A percentile compares a stretch with the other conserved stretches of the same genome.
Evolutionary conservation across 331 rosid genomes (phyloP).

Genomic region (Pyrus hybrid): DNA sequence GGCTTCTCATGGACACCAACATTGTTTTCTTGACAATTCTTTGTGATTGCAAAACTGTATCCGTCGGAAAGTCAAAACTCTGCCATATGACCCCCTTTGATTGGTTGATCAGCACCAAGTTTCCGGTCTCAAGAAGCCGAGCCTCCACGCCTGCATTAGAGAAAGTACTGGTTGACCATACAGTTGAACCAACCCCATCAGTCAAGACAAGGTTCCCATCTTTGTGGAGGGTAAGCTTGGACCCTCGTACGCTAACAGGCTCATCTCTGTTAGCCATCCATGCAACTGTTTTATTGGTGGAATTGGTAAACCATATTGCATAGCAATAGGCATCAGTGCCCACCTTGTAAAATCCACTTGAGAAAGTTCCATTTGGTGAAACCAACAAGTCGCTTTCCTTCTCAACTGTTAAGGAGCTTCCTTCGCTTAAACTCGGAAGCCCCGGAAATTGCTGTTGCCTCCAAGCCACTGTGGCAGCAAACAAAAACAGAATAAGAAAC

Average conservation of each 20-base stretch:
- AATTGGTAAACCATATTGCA: constrained; percentile 28
- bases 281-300: constrained; percentile 12
- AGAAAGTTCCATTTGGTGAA: constrained; percentile 29
- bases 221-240: constrained; percentile 9
- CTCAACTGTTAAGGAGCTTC: constrained; percentile 19
- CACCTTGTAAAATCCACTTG: constrained; percentile 23
- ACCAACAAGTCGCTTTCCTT: constrained; percentile 1
- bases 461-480: not conserved
- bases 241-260: constrained; percentile 10
- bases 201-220: constrained; percentile 22
- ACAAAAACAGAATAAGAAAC: not conserved
- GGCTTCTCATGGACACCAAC: constrained; percentile 24
- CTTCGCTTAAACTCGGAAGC: not conserved
- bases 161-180: constrained; percentile 23
- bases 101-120: constrained; percentile 17
- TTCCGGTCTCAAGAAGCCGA: constrained; percentile 27
- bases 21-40: constrained; percentile 17
- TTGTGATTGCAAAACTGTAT: constrained; percentile 26
- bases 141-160: not conserved
- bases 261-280: constrained; percentile 31
- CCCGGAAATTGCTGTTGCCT: not conserved
- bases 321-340: constrained; percentile 22
- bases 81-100: constrained; percentile 14
- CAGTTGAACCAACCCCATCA: constrained; percentile 13
- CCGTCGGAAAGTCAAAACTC: constrained; percentile 30